Percentiles rank a stretch among this genome's conserved stretches.
Evolutionary conservation across 257 asterid species (phyloP).

Genomic region (Haberlea rhodopensis): DNA sequence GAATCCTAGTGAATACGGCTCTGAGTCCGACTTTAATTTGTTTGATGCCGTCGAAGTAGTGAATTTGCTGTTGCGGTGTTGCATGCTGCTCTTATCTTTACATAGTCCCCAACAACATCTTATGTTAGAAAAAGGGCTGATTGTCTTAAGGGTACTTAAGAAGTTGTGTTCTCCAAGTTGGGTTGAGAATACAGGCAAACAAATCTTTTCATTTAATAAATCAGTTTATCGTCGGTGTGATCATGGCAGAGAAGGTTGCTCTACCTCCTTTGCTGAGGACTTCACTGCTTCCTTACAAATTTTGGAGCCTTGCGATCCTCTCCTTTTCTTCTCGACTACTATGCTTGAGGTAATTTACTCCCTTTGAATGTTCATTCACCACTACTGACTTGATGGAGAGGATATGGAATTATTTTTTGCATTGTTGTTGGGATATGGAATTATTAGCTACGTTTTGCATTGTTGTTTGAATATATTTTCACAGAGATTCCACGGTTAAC

Average conservation of each 20-base stretch:
- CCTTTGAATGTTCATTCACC: conserved; percentile 17
- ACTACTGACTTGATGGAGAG: conserved; percentile 8
- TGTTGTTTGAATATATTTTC: not conserved
- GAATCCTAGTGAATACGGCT: conserved; percentile 34
- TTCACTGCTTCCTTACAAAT: conserved; percentile 59
- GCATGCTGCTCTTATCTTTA: conserved; percentile 53
- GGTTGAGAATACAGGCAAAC: conserved; percentile 27
- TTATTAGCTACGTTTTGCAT: no score
- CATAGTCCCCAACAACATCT: conserved; percentile 29
- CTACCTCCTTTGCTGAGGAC: conserved; percentile 51
- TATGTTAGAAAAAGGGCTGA: conserved; percentile 49
- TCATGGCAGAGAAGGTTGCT: conserved; percentile 35
- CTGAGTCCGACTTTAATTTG: conserved; percentile 27
- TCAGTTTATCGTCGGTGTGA: conserved; percentile 43
- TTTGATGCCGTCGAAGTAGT: conserved; percentile 41
- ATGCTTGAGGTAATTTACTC: conserved; percentile 65
- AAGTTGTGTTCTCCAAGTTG: conserved; percentile 39
- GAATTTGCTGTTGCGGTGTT: conserved; percentile 64
- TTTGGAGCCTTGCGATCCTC: conserved; percentile 55
- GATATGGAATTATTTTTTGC: conserved; percentile 5
- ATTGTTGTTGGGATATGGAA: no score
- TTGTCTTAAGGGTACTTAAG: conserved; percentile 46
- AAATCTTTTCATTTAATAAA: conserved; percentile 41
- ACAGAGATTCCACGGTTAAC: conserved; percentile 15
- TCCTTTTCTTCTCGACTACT: conserved; percentile 40